Evolutionary conservation across 495 filamentous ascomycete genomes (phyloP), one percentile per base, ranked within the genome.

Genomic region (Annulohypoxylon bovei): DNA sequence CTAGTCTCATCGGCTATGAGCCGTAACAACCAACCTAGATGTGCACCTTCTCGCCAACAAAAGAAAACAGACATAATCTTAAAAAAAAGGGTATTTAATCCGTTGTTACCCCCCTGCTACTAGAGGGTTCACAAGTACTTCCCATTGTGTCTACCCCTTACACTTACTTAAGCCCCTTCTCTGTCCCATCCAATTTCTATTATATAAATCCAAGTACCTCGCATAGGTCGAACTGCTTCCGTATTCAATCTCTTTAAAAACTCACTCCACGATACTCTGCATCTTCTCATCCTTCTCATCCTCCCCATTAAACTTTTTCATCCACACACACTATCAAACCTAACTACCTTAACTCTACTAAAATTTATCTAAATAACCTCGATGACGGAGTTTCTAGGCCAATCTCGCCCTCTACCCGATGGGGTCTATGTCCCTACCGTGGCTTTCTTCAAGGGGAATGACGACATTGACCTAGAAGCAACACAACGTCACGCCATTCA

Each of bases 381-480:
- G 65, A 72, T 72, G 70, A 72, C 70, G 70, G 70, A 68, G 20
- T 65, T 61, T 62, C 61, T 42, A 57, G 61, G 6, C 32, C 60
- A 62, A 22, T 22, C 52, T 18, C 42, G 66, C 23, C 61, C 75
- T 39, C 70, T 84, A 25, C 76, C 76, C 59, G 80, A 80, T 16
- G 90, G 90, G 59, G 79, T 92, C 64, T 92, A 91, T 76, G 88
- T 91, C 52, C 90, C 90, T 37, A 91, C 89, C 46, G 82, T 90
- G 39, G 88, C 89, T 71, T 92, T 92, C 82, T 92, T 91, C 80
- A 78, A 84, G 1, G 72, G 81, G 6, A 56, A 77, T 37, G 85
- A 87, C 62, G 86, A 87, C 16, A 83, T 95, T 67, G 92, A 95
- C 73, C 65, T 92, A 8, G 79, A 85, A 37, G 87, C 90, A 14